A percentile compares a stretch with the other conserved stretches of the same genome.
Evolutionary conservation across 192 early-diverging fungal species (phyloP).

Genomic region (Backusella mclennaniae): DNA sequence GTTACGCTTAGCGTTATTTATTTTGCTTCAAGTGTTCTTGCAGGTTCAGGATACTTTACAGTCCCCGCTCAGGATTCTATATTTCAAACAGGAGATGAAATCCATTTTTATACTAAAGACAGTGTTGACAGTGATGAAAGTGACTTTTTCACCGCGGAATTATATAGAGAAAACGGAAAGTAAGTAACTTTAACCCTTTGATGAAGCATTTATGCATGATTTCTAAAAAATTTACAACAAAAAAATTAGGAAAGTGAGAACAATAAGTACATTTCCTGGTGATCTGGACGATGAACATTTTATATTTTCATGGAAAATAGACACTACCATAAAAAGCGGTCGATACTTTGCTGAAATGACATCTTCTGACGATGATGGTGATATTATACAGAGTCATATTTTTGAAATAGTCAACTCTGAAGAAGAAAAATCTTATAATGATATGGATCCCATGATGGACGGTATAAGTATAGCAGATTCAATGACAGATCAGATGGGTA

Average conservation of each 20-base stretch:
- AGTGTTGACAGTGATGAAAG: conserved; percentile 1
- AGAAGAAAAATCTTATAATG: neutral
- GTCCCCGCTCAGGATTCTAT: neutral
- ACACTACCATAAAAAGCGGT: neutral
- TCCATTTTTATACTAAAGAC: neutral
- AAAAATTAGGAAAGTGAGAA: neutral
- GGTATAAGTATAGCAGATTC: neutral
- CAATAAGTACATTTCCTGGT: neutral
- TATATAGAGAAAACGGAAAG: conserved; percentile 2
- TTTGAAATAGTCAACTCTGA: conserved; percentile 6
- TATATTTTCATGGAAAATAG: conserved; percentile 12
- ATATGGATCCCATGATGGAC: neutral
- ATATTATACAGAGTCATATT: neutral
- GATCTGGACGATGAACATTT: conserved; percentile 1
- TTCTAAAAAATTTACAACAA: neutral
- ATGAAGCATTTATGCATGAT: neutral
- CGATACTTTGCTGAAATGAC: conserved; percentile 1
- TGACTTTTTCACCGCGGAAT: neutral
- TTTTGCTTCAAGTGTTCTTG: conserved; percentile 1
- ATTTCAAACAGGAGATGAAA: conserved; percentile 5
- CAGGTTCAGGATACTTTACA: conserved; percentile 4
- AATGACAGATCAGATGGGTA: neutral
- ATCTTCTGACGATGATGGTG: neutral
- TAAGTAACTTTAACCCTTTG: neutral
- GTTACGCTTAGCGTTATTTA: neutral